Base-by-base conservation (phyloP, 306 rosid genomes). In the Quercus dentata region DNA sequence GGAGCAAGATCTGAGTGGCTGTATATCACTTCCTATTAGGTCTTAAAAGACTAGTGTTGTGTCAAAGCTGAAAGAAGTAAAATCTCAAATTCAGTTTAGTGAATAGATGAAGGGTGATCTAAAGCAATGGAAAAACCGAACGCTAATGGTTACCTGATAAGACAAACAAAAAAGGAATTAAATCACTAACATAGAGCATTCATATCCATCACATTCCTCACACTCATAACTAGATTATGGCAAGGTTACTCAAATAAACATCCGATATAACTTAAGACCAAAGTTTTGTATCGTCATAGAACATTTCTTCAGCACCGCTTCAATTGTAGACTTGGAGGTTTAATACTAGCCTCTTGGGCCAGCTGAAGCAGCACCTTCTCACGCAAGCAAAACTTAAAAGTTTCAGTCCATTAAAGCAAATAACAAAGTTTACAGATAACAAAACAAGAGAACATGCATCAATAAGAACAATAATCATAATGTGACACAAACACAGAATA, bases 281-380 rank as follows among this genome's bases (percentile, higher is more conserved):
- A 38, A 3, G 82, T 30, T 89, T 76, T 76, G 76, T 91, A 79
- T 95, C 97, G 80, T 88, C 74, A 76, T 84, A 63, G 86, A 91
- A 91, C 80, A 70, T 79, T 54, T 86, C 82, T 65, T 44, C 79
- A 7, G 80, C 80, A 77, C 83, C 87, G 87, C 62, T 86, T 87
- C 89, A 76, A 56, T 63, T 3, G 86, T 78, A 93, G 81, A 86
- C 97, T 89, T 30, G 87, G 87, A 74, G 97, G 96, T 82, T 78
- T 86, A 80, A 88, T 87, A 35, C 78, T 91, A 76, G 97, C 87
- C 99, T 88, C 82, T 80, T 17, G 30, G 98, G 98, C 99, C 98
- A 95, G 62, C 44, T 38, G 10, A 38, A 38, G 44, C 44, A 38
- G 44, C 44, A 38, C 44, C 0, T 38, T 38, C 44, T 38, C 44